Evolutionary conservation across 768 basidiomycete species (phyloP), one percentile per base, ranked within the genome.

Genomic region (Lactarius tabidus): DNA sequence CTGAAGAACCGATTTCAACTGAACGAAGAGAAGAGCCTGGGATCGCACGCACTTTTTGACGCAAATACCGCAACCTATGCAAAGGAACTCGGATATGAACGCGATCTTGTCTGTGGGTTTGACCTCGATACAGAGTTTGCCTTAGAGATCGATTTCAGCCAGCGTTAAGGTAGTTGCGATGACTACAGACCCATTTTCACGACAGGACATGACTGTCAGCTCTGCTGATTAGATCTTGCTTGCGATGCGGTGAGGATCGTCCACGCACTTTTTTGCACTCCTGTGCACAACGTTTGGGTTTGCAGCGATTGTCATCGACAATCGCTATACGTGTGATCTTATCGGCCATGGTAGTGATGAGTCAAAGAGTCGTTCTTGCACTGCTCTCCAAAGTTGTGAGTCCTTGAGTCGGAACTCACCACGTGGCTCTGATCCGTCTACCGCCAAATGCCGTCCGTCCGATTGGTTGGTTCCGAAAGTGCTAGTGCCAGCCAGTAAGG

Each of bases 61-160:
- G 75, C 97, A 99, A 73, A 99, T 98, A 91, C 97, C 97, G 77
- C 97, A 99, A 72, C 97, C 97, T 67, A 99, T 99, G 75, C 97
- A 99, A 62, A 99, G 82, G 75, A 96, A 95, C 76, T 99, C 97
- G 31, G 97, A 98, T 78, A 99, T 91, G 84, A 95, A 98, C 1
- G 97, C 90, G 77, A 98, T 97, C 82, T 98, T 98, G 79, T 97
- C 95, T 9, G 87, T 85, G 17, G 96, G 75, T 76, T 94, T 95
- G 69, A 99, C 97, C 79, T 98, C 97, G 71, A 98, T 98, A 81
- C 97, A 99, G 28, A 99, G 82, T 78, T 97, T 98, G 20, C 97
- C 93, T 95, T 23, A 65, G 35, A 17, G 70, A 26, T 12, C 6
- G 39, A 57, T 28, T 33, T 60, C 39, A 48, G 64, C 63, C 33